Evolutionary conservation across 2,329 filamentous ascomycete species (phyloP).

Genomic region (Talaromyces sp.): DNA sequence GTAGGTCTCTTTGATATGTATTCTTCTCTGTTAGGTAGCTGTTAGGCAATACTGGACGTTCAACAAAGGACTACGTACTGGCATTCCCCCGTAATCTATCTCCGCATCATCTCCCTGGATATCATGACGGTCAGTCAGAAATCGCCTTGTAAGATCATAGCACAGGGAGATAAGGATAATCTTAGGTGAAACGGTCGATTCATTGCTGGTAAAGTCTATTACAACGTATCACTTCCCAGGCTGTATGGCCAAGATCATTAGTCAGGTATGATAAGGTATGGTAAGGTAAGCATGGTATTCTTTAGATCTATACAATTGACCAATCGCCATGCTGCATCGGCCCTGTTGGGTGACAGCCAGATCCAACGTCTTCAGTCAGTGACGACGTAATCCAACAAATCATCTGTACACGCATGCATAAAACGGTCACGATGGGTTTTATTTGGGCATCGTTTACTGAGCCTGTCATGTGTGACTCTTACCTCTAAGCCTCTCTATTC

Average conservation of each 20-base stretch:
- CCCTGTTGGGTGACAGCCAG: not conserved
- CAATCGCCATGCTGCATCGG: not conserved
- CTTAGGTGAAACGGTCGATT: constrained; percentile 1
- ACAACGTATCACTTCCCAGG: not conserved
- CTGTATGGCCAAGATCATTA: not conserved
- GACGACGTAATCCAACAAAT: not conserved
- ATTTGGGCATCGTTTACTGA: no score
- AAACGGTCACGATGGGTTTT: no score
- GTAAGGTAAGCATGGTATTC: not conserved
- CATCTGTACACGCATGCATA: not conserved
- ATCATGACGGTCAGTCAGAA: not conserved
- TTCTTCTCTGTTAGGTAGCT: not conserved
- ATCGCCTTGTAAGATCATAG: not conserved
- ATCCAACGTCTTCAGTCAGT: not conserved
- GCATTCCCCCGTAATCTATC: not conserved
- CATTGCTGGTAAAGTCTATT: not conserved
- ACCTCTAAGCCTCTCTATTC: no score
- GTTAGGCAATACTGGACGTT: not conserved
- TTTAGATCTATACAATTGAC: not conserved
- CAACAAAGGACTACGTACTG: not conserved
- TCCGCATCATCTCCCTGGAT: not conserved
- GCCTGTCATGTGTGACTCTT: no score
- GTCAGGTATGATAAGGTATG: not conserved
- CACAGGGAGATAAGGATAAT: not conserved
- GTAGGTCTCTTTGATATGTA: not conserved